Conservation (phyloP, 306 rosid genomes). For the Arachis stenosperma region DNA sequence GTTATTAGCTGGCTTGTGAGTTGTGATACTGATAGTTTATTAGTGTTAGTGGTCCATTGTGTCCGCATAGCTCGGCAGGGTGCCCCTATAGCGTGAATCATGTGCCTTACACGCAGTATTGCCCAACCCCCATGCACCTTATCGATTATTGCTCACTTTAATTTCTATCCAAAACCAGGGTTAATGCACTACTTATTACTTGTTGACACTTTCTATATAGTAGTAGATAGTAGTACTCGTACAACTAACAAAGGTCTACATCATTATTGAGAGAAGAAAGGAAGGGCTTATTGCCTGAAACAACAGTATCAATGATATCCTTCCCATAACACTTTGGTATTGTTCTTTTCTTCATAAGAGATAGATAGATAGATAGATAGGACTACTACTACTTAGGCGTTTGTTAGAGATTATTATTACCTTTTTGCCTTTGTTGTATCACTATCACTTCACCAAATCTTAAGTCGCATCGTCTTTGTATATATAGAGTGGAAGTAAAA, state of each 20-base stretch:
- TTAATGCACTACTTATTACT: no score
- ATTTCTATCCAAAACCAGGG: no score
- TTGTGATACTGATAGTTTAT: neutral
- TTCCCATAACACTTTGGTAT: neutral
- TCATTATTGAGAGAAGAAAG: neutral
- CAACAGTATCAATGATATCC: neutral
- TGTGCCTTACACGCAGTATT: neutral
- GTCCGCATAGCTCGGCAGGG: slow-evolving; percentile 23
- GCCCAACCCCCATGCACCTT: no score
- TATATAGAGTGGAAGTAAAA: no score
- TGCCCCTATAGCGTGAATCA: slow-evolving; percentile 16
- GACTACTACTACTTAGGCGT: neutral
- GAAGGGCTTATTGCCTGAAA: neutral
- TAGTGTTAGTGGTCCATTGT: slow-evolving; percentile 12
- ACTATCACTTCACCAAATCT: no score
- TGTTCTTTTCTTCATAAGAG: neutral
- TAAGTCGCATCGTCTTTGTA: no score
- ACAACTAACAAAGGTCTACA: neutral
- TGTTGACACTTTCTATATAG: neutral
- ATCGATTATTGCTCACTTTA: no score
- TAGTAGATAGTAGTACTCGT: neutral
- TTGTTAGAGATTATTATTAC: neutral
- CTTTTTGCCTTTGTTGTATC: neutral
- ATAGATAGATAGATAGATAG: neutral
- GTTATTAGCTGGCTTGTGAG: neutral